Conservation (phyloP, 2,329 filamentous ascomycete genomes). For the Fusarium bulbicola region DNA sequence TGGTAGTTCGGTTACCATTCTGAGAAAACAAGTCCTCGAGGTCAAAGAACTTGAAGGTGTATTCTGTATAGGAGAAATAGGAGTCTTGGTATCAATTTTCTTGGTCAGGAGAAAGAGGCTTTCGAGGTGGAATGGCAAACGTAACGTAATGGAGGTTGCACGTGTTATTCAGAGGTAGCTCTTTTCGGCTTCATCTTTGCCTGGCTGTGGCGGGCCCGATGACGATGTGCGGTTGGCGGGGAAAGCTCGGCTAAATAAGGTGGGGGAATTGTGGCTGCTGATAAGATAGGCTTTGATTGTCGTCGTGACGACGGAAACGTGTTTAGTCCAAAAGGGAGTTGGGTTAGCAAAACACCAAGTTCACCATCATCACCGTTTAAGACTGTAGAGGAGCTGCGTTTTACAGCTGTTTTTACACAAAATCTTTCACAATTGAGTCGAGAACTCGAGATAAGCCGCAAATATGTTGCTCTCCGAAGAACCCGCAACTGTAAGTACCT, state of each 20-base stretch:
- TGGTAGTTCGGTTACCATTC: constrained; percentile 59
- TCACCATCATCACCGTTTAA: constrained; percentile 2
- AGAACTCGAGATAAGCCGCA: constrained; percentile 24
- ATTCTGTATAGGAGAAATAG: not conserved
- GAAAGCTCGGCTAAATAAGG: constrained; percentile 28
- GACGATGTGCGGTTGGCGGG: constrained; percentile 36
- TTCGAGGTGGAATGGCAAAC: not conserved
- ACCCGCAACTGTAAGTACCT: constrained; percentile 76
- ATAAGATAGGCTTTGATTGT: constrained; percentile 36
- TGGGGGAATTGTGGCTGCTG: not conserved
- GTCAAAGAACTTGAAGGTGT: not conserved
- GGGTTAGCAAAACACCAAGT: constrained; percentile 12
- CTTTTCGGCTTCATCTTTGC: constrained; percentile 25
- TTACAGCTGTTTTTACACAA: not conserved
- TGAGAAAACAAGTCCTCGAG: constrained; percentile 29
- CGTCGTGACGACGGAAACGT: constrained; percentile 43
- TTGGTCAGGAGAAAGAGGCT: not conserved
- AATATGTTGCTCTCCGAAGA: constrained; percentile 96
- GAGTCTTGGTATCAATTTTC: not conserved
- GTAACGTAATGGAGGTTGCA: constrained; percentile 7
- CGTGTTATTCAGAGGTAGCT: constrained; percentile 27
- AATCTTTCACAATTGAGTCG: no score
- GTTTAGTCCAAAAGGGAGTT: constrained; percentile 7
- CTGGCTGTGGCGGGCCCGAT: constrained; percentile 39
- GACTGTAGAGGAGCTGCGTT: not conserved